Base-by-base conservation (phyloP, 2,329 filamentous ascomycete genomes). In the Pestalotiopsis sp. region DNA sequence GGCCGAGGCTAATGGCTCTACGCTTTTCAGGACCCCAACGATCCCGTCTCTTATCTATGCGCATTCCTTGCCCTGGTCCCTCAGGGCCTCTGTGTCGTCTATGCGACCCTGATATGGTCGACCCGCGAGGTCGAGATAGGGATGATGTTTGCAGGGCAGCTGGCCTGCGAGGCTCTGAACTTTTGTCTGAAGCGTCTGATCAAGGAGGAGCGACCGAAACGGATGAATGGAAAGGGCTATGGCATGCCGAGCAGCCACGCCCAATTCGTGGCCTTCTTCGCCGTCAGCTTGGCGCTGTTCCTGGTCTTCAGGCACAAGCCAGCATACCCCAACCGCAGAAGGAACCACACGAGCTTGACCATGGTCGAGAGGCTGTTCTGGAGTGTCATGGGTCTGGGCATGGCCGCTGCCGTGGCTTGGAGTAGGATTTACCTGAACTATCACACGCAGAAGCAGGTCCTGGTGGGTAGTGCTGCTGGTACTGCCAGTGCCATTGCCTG, bases 231-330 rank as follows among this genome's bases (percentile, higher is more conserved):
- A 67, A 97, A 97, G 80, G 96, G 96, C 72, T 99, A 99, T 78
- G 97, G 96, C 74, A 99, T 99, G 97, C 96, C 96, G 66, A 87
- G 84, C 7, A 98, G 95, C 49, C 96, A 99, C 82, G 93, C 96
- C 9, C 96, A 99, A 83, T 99, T 98, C 79, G 92, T 95, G 70
- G 88, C 92, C 67, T 99, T 94, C 84, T 98, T 97, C 87, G 92
- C 93, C 68, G 83, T 97, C 68, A 96, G 93, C 71, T 83, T 98
- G 69, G 86, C 89, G 27, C 85, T 99, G 23, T 98, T 98, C 83
- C 86, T 99, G 59, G 86, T 97, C 60, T 84, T 95, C 69, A 89
- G 95, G 70, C 94, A 97, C 80, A 84, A 85, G 4, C 91, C 92
- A 67, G 85, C 77, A 77, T 74, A 72, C 13, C 74, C 74, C 25